Evolutionary conservation across 306 rosid genomes (phyloP).

Genomic region (Trifolium dubium): DNA sequence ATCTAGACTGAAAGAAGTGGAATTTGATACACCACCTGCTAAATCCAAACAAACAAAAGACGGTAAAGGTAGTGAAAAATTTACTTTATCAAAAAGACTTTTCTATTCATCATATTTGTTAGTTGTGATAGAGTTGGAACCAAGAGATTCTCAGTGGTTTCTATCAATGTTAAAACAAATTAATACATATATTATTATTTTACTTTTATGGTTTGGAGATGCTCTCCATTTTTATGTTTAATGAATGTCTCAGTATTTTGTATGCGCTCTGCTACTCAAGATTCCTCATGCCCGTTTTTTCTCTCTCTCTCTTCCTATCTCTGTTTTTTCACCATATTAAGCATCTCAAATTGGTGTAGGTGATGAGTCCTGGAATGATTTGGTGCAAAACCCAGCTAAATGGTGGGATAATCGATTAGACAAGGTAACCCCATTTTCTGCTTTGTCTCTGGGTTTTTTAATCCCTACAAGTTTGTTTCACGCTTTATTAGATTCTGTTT

Average conservation of each 20-base stretch:
- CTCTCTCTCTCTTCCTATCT: background rate
- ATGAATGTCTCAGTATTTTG: too few relatives aligned
- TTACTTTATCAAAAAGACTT: too few relatives aligned
- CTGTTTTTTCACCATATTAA: slow-evolving; percentile 17
- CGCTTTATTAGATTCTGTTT: slow-evolving; percentile 25
- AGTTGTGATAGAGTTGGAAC: too few relatives aligned
- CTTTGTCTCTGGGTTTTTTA: slow-evolving; percentile 3
- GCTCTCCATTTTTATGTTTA: too few relatives aligned
- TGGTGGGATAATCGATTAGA: slow-evolving; percentile 78
- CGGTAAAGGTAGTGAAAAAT: slow-evolving; percentile 31
- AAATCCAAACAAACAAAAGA: slow-evolving; percentile 42
- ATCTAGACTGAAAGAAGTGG: slow-evolving; percentile 52
- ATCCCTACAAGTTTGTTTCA: background rate
- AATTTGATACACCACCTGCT: slow-evolving; percentile 46
- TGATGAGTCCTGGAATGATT: slow-evolving; percentile 63
- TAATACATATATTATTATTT: too few relatives aligned
- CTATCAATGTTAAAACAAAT: too few relatives aligned
- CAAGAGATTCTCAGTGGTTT: too few relatives aligned
- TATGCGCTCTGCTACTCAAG: background rate
- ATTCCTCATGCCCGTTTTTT: background rate
- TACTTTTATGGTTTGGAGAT: too few relatives aligned
- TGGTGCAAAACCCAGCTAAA: slow-evolving; percentile 60
- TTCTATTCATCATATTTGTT: too few relatives aligned
- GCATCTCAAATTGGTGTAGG: slow-evolving; percentile 41
- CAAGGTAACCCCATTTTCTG: slow-evolving; percentile 54